Evolutionary conservation across 192 early-diverging fungal species (phyloP), one percentile per base, ranked within the genome.

Genomic region (Allomyces macrogynus): DNA sequence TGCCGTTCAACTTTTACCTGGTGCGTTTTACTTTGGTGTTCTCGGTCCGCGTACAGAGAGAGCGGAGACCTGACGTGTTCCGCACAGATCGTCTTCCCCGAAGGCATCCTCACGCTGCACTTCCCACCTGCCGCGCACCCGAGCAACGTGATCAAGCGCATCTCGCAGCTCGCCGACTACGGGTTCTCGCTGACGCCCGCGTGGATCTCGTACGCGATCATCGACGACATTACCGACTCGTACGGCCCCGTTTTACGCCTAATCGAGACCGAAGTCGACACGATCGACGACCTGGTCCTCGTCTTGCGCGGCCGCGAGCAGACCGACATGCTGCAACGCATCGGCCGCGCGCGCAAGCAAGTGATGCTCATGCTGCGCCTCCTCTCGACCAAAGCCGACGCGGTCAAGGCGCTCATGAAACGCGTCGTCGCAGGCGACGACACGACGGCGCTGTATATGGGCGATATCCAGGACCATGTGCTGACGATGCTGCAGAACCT

Each of bases 221-320:
- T 91, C 62, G 89, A 91, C 68, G 84, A 86, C 65, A 81, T 90
- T 23, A 87, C 86, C 1, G 91, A 93, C 66, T 73, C 75, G 11
- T 85, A 89, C 68, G 78, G 80, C 27, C 81, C 81, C n/a, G 66
- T 82, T 1, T 73, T 90, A 63, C 66, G 77, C 25, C 69, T 75
- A 22, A 80, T 88, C 49, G 88, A 90, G 75, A 63, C 75, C 14
- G 88, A 90, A 70, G 89, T 90, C 4, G 82, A 85, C 22, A 73
- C 79, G 10, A 84, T 90, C 22, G 90, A 92, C 66, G 86, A 86
- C 23, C 69, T 89, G 18, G 89, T 89, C 16, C 71, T 92, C 42
- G 80, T 88, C 32, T 65, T 81, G 23, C 63, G 65, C 20, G 62
- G 62, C n/a, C 67, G 68, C 20, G 75, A 79, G 40, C 75, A 86